These are phyloP conservation scores for Pestalotiopsis sp. DNA, from an alignment of 2,329 filamentous ascomycete species.

Conservation along the genomic window DNA sequence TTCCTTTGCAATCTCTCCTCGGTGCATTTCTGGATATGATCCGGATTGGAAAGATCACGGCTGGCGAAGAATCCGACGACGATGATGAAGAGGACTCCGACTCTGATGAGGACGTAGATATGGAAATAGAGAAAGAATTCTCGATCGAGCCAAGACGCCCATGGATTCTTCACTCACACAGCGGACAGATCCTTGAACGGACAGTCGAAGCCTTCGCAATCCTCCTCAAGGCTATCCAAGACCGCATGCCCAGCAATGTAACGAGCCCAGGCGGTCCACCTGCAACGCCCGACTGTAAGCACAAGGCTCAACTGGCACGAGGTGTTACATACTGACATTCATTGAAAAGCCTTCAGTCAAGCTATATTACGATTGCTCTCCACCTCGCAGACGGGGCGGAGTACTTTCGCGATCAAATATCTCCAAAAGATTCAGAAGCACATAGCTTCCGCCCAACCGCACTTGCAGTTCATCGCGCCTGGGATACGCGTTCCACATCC, in stretches of 20 bases:
- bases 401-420: conserved; percentile 1
- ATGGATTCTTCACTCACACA: conserved; percentile 9
- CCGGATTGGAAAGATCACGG: background rate
- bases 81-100: background rate
- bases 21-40: conserved; percentile 9
- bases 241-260: background rate
- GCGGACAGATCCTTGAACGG: background rate
- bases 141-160: background rate
- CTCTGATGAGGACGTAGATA: background rate
- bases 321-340: background rate
- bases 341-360: background rate
- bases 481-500: background rate
- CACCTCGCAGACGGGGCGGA: background rate
- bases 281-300: background rate
- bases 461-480: background rate
- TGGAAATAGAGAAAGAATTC: background rate
- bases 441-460: background rate
- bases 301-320: background rate
- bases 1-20: conserved; percentile 7
- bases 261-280: background rate
- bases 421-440: background rate
- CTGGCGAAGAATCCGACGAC: background rate
- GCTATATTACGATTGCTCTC: background rate
- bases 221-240: conserved; percentile 3
- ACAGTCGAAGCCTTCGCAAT: background rate